Base-by-base conservation (phyloP, 345 rosid species). In the Populus ilicifolia region DNA sequence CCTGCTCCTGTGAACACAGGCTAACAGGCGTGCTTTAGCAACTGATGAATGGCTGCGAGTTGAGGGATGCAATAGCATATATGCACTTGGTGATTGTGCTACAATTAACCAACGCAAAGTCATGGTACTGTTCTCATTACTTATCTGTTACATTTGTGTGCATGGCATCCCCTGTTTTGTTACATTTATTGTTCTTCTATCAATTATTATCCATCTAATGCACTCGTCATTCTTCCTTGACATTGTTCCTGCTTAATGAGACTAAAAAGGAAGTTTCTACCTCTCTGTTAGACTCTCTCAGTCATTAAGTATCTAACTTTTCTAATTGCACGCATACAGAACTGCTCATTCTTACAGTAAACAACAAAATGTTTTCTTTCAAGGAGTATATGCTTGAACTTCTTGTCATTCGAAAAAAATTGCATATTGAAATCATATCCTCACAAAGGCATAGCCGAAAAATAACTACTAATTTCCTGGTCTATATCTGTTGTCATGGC, bases 51-150 rank as follows among this genome's bases (percentile, higher is more conserved):
- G 99, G 99, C 87, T 96, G 35, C 89, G 98, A 11, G 93, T 96
- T 33, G 99, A 96, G 80, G 93, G 94, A 66, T 77, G 83, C 48
- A 87, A 88, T 75, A 84, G 67, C 59, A 70, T 93, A 70, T 96
- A 96, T 76, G 96, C 99, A 64, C 98, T 96, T 43, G 99, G 99
- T 79, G 98, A 96, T 78, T 96, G 98, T n/a, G 99, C 99, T 70
- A 93, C 99, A 78, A 84, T 96, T 63, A 93, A 94, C 83, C 98
- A 94, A 84, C 95, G 98, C 7, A 89, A 85, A 93, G 99, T 96
- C 93, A 89, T 96, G 99, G 99, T 93, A 92, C 25, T 72, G 2
- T 29, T 33, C 70, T 72, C 25, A 18, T 44, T 59, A 27, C 11
- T 23, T 29, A 8, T 35, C 69, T 75, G 23, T 68, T 68, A 20